phyloP scores from a whole-genome alignment of 169 alveolate species.

The Cryptosporidium meleagridis region DNA sequence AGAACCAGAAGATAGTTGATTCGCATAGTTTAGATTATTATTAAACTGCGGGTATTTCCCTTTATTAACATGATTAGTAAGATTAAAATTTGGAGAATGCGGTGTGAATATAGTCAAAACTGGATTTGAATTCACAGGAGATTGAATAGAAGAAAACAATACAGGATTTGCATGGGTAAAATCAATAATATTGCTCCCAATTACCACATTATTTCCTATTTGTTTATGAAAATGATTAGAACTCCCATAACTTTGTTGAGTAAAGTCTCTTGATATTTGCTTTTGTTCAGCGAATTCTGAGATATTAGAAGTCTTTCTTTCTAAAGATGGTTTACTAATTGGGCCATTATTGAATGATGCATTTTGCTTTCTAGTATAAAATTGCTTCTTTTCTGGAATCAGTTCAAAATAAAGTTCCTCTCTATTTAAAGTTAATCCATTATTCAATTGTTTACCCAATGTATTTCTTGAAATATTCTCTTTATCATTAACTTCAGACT shows the following conservation, averaged over 20 bases:
- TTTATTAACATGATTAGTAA: neutral
- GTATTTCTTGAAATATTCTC: constrained; percentile 1
- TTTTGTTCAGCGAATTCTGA: neutral
- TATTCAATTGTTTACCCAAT: neutral
- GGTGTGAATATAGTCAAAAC: neutral
- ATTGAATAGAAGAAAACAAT: neutral
- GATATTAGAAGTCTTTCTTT: neutral
- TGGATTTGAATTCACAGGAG: constrained; percentile 7
- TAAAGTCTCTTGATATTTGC: neutral
- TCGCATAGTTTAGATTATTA: neutral
- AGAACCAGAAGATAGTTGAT: neutral
- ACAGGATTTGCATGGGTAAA: constrained; percentile 27
- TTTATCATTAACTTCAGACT: neutral
- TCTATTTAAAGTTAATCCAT: constrained; percentile 9
- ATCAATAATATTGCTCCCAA: constrained; percentile 1
- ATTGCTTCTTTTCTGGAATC: constrained; percentile 9
- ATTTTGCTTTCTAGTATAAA: constrained; percentile 36
- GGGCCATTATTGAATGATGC: constrained; percentile 33
- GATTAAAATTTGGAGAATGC: neutral
- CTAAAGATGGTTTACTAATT: neutral
- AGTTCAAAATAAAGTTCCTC: constrained; percentile 13
- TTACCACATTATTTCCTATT: constrained; percentile 2
- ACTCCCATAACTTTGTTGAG: neutral
- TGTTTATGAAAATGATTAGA: neutral
- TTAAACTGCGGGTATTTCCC: neutral